Percentiles rank a stretch among this genome's conserved stretches.
Evolutionary conservation across 2,329 filamentous ascomycete species (phyloP).

Genomic region (Colletotrichum echinochloae): DNA sequence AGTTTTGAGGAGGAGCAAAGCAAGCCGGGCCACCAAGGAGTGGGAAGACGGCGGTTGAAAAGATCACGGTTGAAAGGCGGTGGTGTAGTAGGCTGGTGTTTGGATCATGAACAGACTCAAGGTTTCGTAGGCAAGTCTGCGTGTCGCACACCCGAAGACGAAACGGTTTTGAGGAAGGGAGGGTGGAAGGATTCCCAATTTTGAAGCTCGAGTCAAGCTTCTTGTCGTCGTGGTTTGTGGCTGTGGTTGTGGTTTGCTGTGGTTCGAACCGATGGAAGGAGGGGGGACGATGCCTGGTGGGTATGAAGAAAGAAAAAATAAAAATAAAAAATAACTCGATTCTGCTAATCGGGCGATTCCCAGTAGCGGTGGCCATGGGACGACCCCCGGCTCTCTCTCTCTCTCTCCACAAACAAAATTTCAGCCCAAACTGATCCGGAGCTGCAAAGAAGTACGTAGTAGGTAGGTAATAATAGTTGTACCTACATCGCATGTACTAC

Average conservation of each 20-base stretch:
- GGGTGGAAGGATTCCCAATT: slow-evolving; percentile 21
- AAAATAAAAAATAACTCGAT: slow-evolving; percentile 36
- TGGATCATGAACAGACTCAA: slow-evolving; percentile 6
- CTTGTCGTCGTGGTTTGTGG: slow-evolving; percentile 18
- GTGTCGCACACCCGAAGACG: slow-evolving; percentile 9
- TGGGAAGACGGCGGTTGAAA: slow-evolving; percentile 8
- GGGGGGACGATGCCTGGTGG: slow-evolving; percentile 21
- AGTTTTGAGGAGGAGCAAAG: slow-evolving; percentile 24
- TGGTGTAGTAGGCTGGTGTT: slow-evolving; percentile 11
- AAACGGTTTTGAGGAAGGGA: not conserved
- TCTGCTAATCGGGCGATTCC: slow-evolving; percentile 30
- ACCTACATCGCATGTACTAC: too few relatives aligned
- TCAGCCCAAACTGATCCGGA: slow-evolving; percentile 28
- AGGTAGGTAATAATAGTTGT: too few relatives aligned
- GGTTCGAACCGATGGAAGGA: slow-evolving; percentile 15
- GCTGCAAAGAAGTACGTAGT: not conserved
- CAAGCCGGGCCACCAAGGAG: slow-evolving; percentile 22
- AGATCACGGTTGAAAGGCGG: slow-evolving; percentile 19
- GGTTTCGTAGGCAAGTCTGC: not conserved
- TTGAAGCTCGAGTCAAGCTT: slow-evolving; percentile 32
- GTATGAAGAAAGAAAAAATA: slow-evolving; percentile 24
- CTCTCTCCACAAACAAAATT: slow-evolving; percentile 26
- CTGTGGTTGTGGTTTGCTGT: slow-evolving; percentile 24
- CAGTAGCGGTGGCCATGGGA: slow-evolving; percentile 17
- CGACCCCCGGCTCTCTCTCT: slow-evolving; percentile 17